Evolutionary conservation across 441 rosid species (phyloP).

Genomic region (Erodium moschatum): DNA sequence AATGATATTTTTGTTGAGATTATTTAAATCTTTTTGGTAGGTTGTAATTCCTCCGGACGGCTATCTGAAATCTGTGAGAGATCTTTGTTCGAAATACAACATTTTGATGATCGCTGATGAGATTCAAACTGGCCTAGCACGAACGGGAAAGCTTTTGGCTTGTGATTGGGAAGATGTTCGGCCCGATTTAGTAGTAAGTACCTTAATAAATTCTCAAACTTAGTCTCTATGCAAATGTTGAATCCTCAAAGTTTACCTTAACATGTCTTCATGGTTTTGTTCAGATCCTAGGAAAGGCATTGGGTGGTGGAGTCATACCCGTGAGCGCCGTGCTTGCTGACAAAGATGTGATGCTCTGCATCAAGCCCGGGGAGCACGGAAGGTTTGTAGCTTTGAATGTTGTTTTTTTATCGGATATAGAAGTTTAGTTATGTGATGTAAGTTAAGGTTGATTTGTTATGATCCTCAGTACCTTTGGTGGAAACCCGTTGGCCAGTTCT

Average conservation of each 20-base stretch:
- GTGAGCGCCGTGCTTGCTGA: conserved; percentile 89
- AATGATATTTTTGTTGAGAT: too few species aligned
- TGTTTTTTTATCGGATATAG: neutral
- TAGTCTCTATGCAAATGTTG: neutral
- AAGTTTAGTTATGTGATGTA: neutral
- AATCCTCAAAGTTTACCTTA: neutral
- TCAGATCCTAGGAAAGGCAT: conserved; percentile 84
- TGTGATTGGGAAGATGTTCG: conserved; percentile 89
- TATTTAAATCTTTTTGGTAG: conserved; percentile 26
- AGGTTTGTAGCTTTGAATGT: conserved; percentile 38
- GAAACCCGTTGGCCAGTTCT: conserved; percentile 90
- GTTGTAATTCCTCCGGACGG: conserved; percentile 82
- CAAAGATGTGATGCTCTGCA: conserved; percentile 80
- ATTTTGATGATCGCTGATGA: conserved; percentile 92
- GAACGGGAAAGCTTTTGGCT: conserved; percentile 82
- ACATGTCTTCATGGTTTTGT: conserved; percentile 3
- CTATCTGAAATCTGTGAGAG: conserved; percentile 69
- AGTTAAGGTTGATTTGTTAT: conserved; percentile 19
- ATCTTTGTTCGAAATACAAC: conserved; percentile 69
- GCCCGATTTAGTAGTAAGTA: conserved; percentile 77
- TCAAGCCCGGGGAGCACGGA: conserved; percentile 95
- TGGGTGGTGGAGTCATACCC: conserved; percentile 97
- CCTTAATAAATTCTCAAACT: neutral
- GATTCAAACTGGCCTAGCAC: conserved; percentile 85
- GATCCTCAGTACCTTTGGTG: conserved; percentile 75